A percentile compares a stretch with the other conserved stretches of the same genome.
Conservation (phyloP, 148 eudicot species). For the Nepenthes mirabilis region DNA sequence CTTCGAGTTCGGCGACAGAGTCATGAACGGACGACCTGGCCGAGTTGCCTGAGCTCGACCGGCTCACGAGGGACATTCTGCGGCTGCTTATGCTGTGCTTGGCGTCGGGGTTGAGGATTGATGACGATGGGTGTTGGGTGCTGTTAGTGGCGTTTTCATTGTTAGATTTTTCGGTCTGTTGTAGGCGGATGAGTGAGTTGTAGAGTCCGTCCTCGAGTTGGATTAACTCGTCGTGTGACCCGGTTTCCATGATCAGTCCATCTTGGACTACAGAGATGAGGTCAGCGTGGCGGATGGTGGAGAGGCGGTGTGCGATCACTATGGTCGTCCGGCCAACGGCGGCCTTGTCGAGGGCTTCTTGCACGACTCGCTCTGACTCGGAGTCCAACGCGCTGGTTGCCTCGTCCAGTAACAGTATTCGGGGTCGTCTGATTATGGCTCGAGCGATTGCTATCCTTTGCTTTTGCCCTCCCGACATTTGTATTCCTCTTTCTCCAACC, state of each 20-base stretch:
- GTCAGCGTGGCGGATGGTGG: slow-evolving; percentile 22
- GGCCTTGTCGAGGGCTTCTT: slow-evolving; percentile 23
- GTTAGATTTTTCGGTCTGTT: slow-evolving; percentile 13
- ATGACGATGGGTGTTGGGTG: background rate
- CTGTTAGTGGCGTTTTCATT: background rate
- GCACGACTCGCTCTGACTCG: slow-evolving; percentile 23
- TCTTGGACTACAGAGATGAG: slow-evolving; percentile 15
- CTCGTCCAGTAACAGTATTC: slow-evolving; percentile 22
- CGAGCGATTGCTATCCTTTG: slow-evolving; percentile 30
- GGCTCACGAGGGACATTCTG: slow-evolving; percentile 16
- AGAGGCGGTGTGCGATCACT: slow-evolving; percentile 23
- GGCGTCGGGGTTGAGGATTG: slow-evolving; percentile 10
- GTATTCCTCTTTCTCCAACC: slow-evolving; percentile 29
- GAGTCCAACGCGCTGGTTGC: slow-evolving; percentile 31
- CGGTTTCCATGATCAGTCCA: slow-evolving; percentile 18
- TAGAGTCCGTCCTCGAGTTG: slow-evolving; percentile 11
- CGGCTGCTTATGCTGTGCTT: slow-evolving; percentile 19
- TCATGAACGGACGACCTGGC: background rate
- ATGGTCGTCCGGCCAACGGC: slow-evolving; percentile 25
- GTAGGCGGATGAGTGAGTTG: slow-evolving; percentile 17
- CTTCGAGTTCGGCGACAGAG: background rate
- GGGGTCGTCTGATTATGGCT: slow-evolving; percentile 21
- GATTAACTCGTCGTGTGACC: slow-evolving; percentile 18
- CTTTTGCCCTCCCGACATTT: slow-evolving; percentile 32
- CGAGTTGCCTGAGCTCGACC: slow-evolving; percentile 37